Base-by-base conservation (phyloP, 768 basidiomycete genomes). In the Collybiopsis luxurians region DNA sequence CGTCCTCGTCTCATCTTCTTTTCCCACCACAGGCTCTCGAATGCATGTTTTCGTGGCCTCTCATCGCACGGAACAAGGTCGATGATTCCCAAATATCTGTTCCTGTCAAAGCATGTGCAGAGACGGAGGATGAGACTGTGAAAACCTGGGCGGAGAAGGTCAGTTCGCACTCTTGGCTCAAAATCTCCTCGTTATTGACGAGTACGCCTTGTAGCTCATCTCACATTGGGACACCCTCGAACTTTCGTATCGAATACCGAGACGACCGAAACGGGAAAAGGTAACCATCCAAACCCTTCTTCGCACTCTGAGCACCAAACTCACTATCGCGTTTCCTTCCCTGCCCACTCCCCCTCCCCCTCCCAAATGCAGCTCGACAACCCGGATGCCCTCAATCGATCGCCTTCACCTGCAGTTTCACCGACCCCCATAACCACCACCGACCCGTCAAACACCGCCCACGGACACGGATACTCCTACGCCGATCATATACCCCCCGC, bases 41-140 rank as follows among this genome's bases (percentile, higher is more conserved):
- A 62, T 85, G 83, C 64, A 84, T 92, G 80, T 65, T 71, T 51
- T 77, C 73, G 7, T 98, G 95, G 95, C 91, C 92, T 0, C 72
- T 97, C 34, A 75, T 90, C 49, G 84, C 86, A 42, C 82, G 90
- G 54, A 98, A 97, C 75, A 98, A 98, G 72, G 86, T 98, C 27
- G 90, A 95, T 57, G 93, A 95, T 60, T 83, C 79, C 0, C 71
- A 69, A 54, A 84, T 95, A 51, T 82, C 84, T 56, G 71, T 81
- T 17, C 82, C 85, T 4, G 84, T 97, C 13, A 75, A 80, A 64
- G 62, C 59, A 2, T 82, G 85, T 46, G 63, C 78, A 1, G 73
- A 79, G 30, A 78, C 81, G 0, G 83, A 83, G 31, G 79, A 90
- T 53, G 80, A 83, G 51, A 69, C 63, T 7, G 71, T 91, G 50